Evolutionary conservation across 2,329 filamentous ascomycete species (phyloP), one percentile per base, ranked within the genome.

Genomic region (Magnaporthiopsis poae): DNA sequence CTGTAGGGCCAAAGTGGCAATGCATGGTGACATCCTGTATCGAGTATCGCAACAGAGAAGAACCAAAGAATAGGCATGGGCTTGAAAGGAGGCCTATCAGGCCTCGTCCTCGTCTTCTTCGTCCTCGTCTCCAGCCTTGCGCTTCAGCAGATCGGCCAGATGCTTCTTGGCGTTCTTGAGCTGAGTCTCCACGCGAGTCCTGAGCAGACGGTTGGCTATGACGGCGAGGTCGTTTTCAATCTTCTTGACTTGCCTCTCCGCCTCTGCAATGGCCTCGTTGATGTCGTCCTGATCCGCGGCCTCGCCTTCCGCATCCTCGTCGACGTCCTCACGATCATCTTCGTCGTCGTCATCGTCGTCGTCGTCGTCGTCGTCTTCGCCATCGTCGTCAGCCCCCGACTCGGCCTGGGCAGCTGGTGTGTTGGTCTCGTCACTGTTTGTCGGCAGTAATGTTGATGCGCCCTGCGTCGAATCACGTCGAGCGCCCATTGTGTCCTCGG

Each of bases 251-350:
- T 46, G 46, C 46, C 52, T 31, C 11, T 36, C 29, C 25, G 63
- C 63, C 31, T 65, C 59, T 63, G 79, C 77, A 65, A 86, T 82
- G 69, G 86, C 84, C 70, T 83, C 82, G 70, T 82, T 80, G 68
- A 85, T 80, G 68, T 84, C 83, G 69, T 84, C 80, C 68, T 82
- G 78, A 68, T 84, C 80, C 62, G 84, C 81, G 27, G 78, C 77
- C 66, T 78, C 76, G 3, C 80, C 80, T 60, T 80, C 78, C 68
- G 82, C 77, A 64, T 86, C 84, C 33, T 84, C 82, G 66, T 86
- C 84, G 18, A 82, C 76, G 61, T 84, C 82, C 3, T 84, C 82
- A 46, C 82, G 81, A 60, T 82, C 82, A 12, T 83, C 81, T 1
- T 84, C 83, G 7, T 82, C 81, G 33, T 82, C 80, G 15, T 83